phyloP scores from a whole-genome alignment of 148 eudicot genomes.

The Limonium bicolor region DNA sequence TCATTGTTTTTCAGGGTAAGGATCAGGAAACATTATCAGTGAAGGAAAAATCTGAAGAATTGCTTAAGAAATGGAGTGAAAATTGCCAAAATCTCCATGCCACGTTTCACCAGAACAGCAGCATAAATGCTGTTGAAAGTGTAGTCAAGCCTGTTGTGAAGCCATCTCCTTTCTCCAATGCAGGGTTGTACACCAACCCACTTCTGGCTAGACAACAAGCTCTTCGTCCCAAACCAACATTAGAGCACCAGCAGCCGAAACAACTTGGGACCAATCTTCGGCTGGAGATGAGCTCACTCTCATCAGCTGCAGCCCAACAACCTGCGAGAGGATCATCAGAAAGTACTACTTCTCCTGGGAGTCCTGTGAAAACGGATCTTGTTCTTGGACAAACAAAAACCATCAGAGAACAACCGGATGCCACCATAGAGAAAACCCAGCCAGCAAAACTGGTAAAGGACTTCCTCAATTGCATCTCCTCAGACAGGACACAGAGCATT shows the following conservation, averaged over 20 bases:
- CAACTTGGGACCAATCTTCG: slow-evolving; percentile 26
- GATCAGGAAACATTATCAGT: slow-evolving; percentile 30
- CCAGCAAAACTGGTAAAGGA: slow-evolving; percentile 26
- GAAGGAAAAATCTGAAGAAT: slow-evolving; percentile 54
- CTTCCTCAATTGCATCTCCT: slow-evolving; percentile 47
- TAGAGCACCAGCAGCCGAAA: slow-evolving; percentile 24
- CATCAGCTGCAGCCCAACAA: slow-evolving; percentile 9
- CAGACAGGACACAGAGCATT: slow-evolving; percentile 29
- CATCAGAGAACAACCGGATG: slow-evolving; percentile 5
- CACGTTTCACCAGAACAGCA: slow-evolving; percentile 29
- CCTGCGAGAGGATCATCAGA: background rate
- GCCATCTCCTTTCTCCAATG: slow-evolving; percentile 37
- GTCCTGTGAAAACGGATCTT: slow-evolving; percentile 85
- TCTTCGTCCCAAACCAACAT: slow-evolving; percentile 33
- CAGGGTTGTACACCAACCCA: slow-evolving; percentile 43
- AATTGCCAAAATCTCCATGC: slow-evolving; percentile 66
- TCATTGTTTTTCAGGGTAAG: slow-evolving; percentile 28
- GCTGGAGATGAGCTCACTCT: slow-evolving; percentile 21
- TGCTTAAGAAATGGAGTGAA: slow-evolving; percentile 85
- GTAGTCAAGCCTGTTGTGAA: no score
- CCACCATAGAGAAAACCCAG: slow-evolving; percentile 6
- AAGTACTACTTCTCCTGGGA: slow-evolving; percentile 27
- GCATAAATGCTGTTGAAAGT: slow-evolving; percentile 25
- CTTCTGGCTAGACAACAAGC: slow-evolving; percentile 31
- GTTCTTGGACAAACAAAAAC: slow-evolving; percentile 42